Evolutionary conservation across 2,329 filamentous ascomycete species (phyloP).

Genomic region (Venturiaceae sp.): DNA sequence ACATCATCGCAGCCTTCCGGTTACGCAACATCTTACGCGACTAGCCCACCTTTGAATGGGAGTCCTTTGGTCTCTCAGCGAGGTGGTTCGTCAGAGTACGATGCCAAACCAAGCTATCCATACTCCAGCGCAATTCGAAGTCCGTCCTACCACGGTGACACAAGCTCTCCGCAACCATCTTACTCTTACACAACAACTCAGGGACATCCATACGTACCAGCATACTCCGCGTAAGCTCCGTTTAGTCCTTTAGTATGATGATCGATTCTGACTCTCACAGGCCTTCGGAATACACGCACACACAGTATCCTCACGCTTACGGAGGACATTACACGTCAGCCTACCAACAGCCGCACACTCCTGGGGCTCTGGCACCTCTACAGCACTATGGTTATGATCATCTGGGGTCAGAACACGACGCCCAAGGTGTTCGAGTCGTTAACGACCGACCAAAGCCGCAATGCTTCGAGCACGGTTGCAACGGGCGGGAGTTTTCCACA

Average conservation of each 20-base stretch:
- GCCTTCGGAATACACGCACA: background rate
- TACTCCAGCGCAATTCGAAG: slow-evolving; percentile 1
- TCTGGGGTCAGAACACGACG: background rate
- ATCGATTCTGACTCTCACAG: background rate
- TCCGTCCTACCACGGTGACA: background rate
- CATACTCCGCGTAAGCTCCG: slow-evolving; percentile 1
- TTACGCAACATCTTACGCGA: slow-evolving; percentile 7
- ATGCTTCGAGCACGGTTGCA: slow-evolving; percentile 96
- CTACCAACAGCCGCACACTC: background rate
- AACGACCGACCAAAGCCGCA: slow-evolving; percentile 77
- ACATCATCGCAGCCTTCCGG: background rate
- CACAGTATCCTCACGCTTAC: background rate
- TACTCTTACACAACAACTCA: background rate
- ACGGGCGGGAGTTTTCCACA: slow-evolving; percentile 88
- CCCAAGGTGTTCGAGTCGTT: slow-evolving; percentile 49
- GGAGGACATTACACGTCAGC: background rate
- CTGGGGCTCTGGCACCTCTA: background rate
- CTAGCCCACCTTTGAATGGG: background rate
- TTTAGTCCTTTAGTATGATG: background rate
- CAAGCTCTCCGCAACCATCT: background rate
- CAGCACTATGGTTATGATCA: background rate
- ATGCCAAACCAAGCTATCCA: slow-evolving; percentile 13
- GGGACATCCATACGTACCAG: background rate
- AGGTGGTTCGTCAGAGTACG: background rate
- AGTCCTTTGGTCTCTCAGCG: background rate